Evolutionary conservation across 768 basidiomycete species (phyloP).

Genomic region (Auricularia auricula-judae): DNA sequence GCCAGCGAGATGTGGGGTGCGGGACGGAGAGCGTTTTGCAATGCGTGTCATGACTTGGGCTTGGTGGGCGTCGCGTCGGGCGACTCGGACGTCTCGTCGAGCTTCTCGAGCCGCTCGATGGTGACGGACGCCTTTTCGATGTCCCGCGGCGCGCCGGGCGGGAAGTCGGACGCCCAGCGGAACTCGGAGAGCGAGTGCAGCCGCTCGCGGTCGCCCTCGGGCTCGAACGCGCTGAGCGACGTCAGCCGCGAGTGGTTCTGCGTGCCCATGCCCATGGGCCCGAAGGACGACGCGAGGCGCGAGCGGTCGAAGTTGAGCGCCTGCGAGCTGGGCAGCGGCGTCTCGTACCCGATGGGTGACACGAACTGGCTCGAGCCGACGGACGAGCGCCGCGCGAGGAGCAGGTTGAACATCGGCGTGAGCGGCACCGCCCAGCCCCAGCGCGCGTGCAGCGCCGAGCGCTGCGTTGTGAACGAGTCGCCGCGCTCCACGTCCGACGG

Average conservation of each 20-base stretch:
- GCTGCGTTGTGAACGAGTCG: not conserved
- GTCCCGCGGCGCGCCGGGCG: not conserved
- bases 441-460: not conserved
- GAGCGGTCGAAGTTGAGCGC: not conserved
- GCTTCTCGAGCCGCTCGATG: not conserved
- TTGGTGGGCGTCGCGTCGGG: no score
- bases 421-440: not conserved
- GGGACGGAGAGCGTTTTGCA: no score
- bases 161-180: not conserved
- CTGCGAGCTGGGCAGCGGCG: not conserved
- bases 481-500: not conserved
- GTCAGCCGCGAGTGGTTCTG: not conserved
- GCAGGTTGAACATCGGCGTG: slow-evolving; percentile 1
- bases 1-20: no score
- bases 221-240: not conserved
- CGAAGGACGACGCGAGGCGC: not conserved
- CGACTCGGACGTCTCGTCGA: not conserved
- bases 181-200: not conserved
- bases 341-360: not conserved
- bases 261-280: no score
- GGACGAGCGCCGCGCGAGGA: not conserved
- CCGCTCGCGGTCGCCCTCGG: not conserved
- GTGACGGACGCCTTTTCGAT: not conserved
- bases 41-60: no score
- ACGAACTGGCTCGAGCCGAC: not conserved